These are phyloP conservation scores for Pistacia integerrima DNA, from an alignment of 345 rosid genomes.

Conservation along the genomic window DNA sequence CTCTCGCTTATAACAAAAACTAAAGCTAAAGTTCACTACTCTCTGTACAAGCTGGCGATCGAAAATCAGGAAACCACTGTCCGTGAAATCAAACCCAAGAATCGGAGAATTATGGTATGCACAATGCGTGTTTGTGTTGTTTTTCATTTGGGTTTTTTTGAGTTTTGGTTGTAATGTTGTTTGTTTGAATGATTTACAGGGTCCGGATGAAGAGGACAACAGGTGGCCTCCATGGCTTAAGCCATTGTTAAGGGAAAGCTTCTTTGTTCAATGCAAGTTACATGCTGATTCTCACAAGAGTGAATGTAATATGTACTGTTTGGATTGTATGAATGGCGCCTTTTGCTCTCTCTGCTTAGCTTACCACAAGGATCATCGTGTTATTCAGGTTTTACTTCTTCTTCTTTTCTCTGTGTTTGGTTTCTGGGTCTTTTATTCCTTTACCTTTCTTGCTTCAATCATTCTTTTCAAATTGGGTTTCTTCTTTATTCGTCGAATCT, in stretches of 20 bases:
- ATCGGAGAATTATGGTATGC: constrained; percentile 76
- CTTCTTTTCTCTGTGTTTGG: not conserved
- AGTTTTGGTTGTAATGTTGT: not conserved
- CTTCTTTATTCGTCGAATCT: constrained; percentile 16
- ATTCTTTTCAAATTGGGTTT: not conserved
- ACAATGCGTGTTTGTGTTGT: not conserved
- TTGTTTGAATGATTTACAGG: constrained; percentile 37
- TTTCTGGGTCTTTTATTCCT: not conserved
- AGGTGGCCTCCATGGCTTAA: constrained; percentile 85
- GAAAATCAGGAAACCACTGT: constrained; percentile 71
- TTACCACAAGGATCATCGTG: constrained; percentile 73
- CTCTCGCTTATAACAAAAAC: not conserved
- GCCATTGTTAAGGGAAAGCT: constrained; percentile 68
- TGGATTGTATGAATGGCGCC: constrained; percentile 83
- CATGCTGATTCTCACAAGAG: constrained; percentile 91
- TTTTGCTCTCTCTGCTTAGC: constrained; percentile 81
- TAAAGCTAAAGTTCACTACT: not conserved
- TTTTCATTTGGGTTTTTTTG: constrained; percentile 22
- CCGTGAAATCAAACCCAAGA: constrained; percentile 80
- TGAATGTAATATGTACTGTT: constrained; percentile 97
- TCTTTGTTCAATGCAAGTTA: constrained; percentile 87
- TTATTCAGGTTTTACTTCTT: constrained; percentile 67
- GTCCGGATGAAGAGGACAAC: constrained; percentile 68
- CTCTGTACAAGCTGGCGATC: constrained; percentile 70
- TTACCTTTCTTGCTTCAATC: not conserved